phyloP scores from a whole-genome alignment of 192 early-diverging fungal genomes.

The Phycomyces blakesleeanus region DNA sequence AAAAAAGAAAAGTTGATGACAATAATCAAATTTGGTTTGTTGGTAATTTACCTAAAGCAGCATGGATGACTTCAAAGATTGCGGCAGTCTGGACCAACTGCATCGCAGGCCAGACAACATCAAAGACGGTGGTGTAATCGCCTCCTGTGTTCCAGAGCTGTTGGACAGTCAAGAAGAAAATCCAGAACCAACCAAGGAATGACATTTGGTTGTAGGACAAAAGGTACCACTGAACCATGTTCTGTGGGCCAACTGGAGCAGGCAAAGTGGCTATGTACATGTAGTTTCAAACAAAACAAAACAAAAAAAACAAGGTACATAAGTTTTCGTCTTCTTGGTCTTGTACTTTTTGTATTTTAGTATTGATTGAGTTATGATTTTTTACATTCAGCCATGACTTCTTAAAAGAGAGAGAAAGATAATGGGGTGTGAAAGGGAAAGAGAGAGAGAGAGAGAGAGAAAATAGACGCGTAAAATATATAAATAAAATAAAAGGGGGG shows the following conservation, averaged over 20 bases:
- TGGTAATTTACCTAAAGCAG: slow-evolving; percentile 20
- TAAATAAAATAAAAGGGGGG: not conserved
- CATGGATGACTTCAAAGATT: slow-evolving; percentile 69
- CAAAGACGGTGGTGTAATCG: slow-evolving; percentile 60
- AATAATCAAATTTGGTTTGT: no score
- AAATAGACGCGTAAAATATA: not conserved
- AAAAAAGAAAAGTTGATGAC: no score
- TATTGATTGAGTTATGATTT: no score
- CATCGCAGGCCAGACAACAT: slow-evolving; percentile 56
- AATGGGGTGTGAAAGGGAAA: not conserved
- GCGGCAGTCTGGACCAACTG: slow-evolving; percentile 80
- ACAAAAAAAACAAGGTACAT: no score
- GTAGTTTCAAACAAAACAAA: no score
- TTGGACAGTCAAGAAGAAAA: slow-evolving; percentile 54
- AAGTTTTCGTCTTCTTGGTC: no score
- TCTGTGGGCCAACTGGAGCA: not conserved
- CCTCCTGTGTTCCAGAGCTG: slow-evolving; percentile 52
- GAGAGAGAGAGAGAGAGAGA: not conserved
- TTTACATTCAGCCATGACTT: no score
- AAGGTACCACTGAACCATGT: slow-evolving; percentile 59
- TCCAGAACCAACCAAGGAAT: slow-evolving; percentile 76
- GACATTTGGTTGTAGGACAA: slow-evolving; percentile 84
- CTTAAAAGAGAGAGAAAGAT: no score
- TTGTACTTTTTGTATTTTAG: no score
- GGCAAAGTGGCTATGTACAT: no score